Conservation (phyloP, 2,329 filamentous ascomycete species). For the Curvularia spicifera region DNA sequence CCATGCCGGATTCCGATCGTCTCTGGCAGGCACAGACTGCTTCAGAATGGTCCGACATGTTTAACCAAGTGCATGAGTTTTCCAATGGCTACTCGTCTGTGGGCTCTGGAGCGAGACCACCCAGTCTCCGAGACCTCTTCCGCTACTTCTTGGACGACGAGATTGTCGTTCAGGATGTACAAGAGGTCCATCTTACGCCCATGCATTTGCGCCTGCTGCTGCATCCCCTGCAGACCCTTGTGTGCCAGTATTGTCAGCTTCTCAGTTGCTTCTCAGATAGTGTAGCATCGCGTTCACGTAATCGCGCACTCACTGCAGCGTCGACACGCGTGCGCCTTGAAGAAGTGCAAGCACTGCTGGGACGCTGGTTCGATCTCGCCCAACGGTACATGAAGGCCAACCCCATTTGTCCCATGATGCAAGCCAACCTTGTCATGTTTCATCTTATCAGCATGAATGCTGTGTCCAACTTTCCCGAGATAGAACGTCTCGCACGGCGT, state of each 20-base stretch:
- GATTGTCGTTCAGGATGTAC: conserved; percentile 56
- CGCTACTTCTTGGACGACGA: conserved; percentile 71
- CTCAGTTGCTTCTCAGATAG: conserved; percentile 69
- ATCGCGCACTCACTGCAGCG: conserved; percentile 62
- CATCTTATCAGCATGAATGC: conserved; percentile 74
- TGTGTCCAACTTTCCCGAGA: conserved; percentile 70
- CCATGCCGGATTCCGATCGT: conserved; percentile 67
- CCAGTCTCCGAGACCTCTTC: conserved; percentile 70
- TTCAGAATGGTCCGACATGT: conserved; percentile 64
- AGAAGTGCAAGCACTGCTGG: conserved; percentile 68
- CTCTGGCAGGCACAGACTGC: conserved; percentile 68
- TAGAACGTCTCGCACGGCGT: conserved; percentile 69
- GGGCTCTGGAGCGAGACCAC: conserved; percentile 59
- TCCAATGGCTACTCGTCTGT: conserved; percentile 61
- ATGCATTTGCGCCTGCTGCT: conserved; percentile 70
- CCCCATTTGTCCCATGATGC: conserved; percentile 64
- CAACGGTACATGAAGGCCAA: conserved; percentile 63
- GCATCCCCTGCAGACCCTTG: conserved; percentile 70
- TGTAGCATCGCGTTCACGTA: conserved; percentile 54
- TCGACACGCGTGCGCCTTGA: conserved; percentile 67
- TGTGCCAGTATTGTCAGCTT: conserved; percentile 69
- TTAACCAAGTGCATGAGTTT: conserved; percentile 66
- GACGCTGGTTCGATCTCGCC: conserved; percentile 72
- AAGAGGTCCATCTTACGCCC: conserved; percentile 59
- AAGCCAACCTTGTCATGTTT: conserved; percentile 71